Evolutionary conservation across 805 yeast species (phyloP), one percentile per base, ranked within the genome.

Genomic region (Candida chilensis): DNA sequence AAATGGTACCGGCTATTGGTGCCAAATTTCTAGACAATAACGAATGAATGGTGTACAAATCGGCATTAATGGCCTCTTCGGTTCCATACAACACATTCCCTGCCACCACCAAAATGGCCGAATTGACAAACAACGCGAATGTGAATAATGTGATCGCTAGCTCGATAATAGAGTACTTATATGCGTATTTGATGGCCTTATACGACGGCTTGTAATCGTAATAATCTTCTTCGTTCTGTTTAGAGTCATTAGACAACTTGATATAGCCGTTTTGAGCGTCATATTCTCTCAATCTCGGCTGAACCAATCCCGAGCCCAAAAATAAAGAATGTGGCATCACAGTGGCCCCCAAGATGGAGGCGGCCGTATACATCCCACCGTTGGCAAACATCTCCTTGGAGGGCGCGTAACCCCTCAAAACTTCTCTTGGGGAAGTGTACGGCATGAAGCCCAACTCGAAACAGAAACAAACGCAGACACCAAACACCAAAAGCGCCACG

Each of bases 121-220:
- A 70, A 48, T 88, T 88, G 37, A 87, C 90, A 52, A 88, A 87
- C 3, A 88, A 54, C 0, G 96, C 96, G 42, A 88, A 66, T 1
- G 92, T 71, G 40, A 81, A 72, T 17, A 88, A 62, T 0, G 95
- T 78, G 5, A 81, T 38, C 0, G 73, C 64, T 32, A 86, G 60
- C 48, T 88, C 96, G 29, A 67, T 52, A 35, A 83, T 72, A 2
- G 94, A 81, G 48, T 73, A 83, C 32, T 71, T 73, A 52, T 82
- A 60, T 10, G 88, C 77, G 45, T 81, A 78, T 15, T 64, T 62
- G 37, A 88, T 80, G 4, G 96, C 87, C n/a, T 56, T 60, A 13
- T 69, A 44, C 0, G 92, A 71, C 2, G 96, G 96, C 33, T 59
- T 65, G 49, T 88, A 87, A 8, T 51, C 37, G 36, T 57, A 64